Base-by-base conservation (phyloP, 2,329 filamentous ascomycete genomes). In the Penicillium sp. region DNA sequence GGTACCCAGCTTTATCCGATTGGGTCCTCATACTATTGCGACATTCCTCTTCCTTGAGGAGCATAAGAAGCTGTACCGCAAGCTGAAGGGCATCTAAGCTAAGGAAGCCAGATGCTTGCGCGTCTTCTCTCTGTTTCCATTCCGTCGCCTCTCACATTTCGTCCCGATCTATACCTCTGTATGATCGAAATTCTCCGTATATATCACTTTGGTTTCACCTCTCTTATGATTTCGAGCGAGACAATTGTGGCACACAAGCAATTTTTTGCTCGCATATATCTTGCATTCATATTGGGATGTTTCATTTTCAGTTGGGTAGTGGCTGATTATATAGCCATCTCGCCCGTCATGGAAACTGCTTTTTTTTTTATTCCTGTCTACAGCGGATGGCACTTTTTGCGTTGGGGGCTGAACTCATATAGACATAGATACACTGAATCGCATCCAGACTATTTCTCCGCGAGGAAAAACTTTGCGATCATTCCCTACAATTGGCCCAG, bases 41-140 rank as follows among this genome's bases (percentile, higher is more conserved):
- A 84, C 80, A 0, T 83, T 84, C 54, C 50, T 84, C 44, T 84
- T 84, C 61, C 65, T 84, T 53, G 80, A 84, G 54, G 78, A 84
- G 60, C 81, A 84, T 56, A 83, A 83, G 68, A 81, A 79, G 67
- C 61, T 81, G 4, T 84, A 81, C 58, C 66, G 69, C 21, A 57
- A 56, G 41, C 46, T 70, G 52, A 73, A 70, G 47, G 56, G 63
- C 7, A 51, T 61, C 10, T 51, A 49, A 18, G 88, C 17, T 32
- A 33, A 40, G 26, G n/a, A n/a, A 13, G 36, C 38, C 47, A 51
- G 43, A 58, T 33, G 31, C 42, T 41, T 43, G 38, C 13, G 11
- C n/a, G n/a, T n/a, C 21, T 34, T 31, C 13, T 35, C 38, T 33
- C 27, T 20, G 19, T 19, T 13, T 9, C 30, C 16, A 18, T 26